Percentiles rank a stretch among this genome's conserved stretches.
phyloP scores from a whole-genome alignment of 1,284 basidiomycete genomes.

The Polyporus tsugae region DNA sequence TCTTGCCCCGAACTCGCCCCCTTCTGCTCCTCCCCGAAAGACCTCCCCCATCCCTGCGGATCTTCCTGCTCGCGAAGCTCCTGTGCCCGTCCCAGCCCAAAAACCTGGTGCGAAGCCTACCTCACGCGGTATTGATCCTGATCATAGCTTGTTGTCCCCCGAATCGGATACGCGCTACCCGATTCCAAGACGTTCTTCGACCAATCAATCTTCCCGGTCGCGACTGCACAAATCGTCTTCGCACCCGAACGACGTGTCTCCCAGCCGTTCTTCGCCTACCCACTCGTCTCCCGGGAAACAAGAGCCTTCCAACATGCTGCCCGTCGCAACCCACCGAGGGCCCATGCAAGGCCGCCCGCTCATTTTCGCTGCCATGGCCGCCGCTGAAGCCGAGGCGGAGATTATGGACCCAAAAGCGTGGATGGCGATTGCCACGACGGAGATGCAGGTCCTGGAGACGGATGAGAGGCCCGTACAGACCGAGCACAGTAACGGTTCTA shows the following conservation, averaged over 20 bases:
- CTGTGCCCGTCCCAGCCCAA: conserved; percentile 5
- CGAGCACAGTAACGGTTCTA: conserved; percentile 28
- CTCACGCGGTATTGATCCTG: conserved; percentile 26
- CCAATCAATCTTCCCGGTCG: conserved; percentile 13
- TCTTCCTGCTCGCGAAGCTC: conserved; percentile 1
- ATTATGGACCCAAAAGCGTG: conserved; percentile 29
- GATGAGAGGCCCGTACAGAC: conserved; percentile 8
- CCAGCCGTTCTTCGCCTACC: conserved; percentile 9
- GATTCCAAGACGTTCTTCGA: conserved; percentile 29
- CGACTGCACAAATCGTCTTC: conserved; percentile 9
- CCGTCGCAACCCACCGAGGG: conserved; percentile 15
- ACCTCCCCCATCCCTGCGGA: conserved; percentile 7
- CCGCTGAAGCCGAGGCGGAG: conserved; percentile 35
- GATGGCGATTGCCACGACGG: conserved; percentile 31
- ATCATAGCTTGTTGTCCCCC: conserved; percentile 29
- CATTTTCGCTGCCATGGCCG: conserved; percentile 43
- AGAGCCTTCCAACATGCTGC: not conserved
- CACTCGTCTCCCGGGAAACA: conserved; percentile 12
- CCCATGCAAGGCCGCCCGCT: conserved; percentile 41
- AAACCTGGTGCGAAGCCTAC: conserved; percentile 14
- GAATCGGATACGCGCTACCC: conserved; percentile 33
- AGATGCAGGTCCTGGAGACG: conserved; percentile 13
- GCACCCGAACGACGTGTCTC: conserved; percentile 14
- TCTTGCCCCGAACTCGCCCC: conserved; percentile 2
- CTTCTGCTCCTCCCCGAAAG: conserved; percentile 3